A percentile compares a stretch with the other conserved stretches of the same genome.
Conservation (phyloP, 768 basidiomycete species). For the Candolleomyces aberdarensis region DNA sequence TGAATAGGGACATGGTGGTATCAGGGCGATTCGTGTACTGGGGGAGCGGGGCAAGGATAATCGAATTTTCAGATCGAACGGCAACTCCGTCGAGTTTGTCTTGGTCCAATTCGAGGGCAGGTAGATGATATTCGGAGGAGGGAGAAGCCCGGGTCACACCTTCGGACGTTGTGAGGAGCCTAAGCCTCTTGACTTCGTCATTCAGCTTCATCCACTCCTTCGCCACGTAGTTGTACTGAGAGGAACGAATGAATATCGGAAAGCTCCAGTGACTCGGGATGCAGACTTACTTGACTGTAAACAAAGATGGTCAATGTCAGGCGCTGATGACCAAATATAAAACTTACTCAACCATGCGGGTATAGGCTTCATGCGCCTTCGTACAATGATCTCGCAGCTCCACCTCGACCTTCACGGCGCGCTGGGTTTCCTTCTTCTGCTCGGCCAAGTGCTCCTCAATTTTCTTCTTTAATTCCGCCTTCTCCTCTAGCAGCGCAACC, state of each 20-base stretch:
- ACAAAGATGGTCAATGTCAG: constrained; percentile 3
- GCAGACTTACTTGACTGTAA: constrained; percentile 29
- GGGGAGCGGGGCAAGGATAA: constrained; percentile 42
- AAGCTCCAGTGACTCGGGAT: not conserved
- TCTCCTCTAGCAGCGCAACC: constrained; percentile 30
- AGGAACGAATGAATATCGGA: constrained; percentile 6
- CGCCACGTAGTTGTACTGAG: constrained; percentile 32
- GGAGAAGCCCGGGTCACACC: constrained; percentile 6
- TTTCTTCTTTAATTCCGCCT: constrained; percentile 31
- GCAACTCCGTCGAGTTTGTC: constrained; percentile 29
- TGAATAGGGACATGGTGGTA: constrained; percentile 26
- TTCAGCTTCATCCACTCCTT: constrained; percentile 27
- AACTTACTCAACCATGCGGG: constrained; percentile 39
- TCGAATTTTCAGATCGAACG: constrained; percentile 29
- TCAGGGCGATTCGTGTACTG: constrained; percentile 35
- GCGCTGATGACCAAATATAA: not conserved
- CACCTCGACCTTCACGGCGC: constrained; percentile 47
- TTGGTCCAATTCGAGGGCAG: constrained; percentile 27
- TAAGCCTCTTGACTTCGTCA: constrained; percentile 23
- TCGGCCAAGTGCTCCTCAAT: constrained; percentile 37
- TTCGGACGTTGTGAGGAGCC: constrained; percentile 8
- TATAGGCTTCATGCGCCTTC: constrained; percentile 41
- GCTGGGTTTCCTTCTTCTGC: constrained; percentile 49
- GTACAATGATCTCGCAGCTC: constrained; percentile 52
- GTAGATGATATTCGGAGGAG: constrained; percentile 11